Conservation (phyloP, 1,284 basidiomycete species). For the Limonomyces culmigenus region DNA sequence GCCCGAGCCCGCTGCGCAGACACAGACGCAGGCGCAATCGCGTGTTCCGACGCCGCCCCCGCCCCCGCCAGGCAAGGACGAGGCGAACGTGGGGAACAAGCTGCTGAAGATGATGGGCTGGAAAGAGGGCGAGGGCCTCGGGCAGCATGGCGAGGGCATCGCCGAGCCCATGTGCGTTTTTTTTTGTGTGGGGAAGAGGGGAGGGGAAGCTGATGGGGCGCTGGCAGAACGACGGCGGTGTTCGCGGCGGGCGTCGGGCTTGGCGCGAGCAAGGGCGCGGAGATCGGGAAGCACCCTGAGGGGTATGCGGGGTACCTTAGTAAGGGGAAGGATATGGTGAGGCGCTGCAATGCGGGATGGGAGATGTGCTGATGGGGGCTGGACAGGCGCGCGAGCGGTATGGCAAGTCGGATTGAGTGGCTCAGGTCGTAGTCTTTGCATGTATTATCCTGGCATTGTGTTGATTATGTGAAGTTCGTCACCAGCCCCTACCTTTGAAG, state of each 20-base stretch:
- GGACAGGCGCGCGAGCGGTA: constrained; percentile 11
- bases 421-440: no score
- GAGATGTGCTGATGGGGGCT: no score
- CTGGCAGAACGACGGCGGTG: constrained; percentile 36
- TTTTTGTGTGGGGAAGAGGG: constrained; percentile 1
- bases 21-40: constrained; percentile 24
- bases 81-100: constrained; percentile 77
- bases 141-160: constrained; percentile 62
- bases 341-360: no score
- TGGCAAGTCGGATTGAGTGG: not conserved
- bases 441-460: no score
- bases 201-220: not conserved
- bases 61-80: constrained; percentile 56
- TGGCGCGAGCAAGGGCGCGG: constrained; percentile 76
- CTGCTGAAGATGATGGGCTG: constrained; percentile 92
- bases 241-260: constrained; percentile 78
- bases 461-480: no score
- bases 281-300: constrained; percentile 60
- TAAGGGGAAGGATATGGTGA: constrained; percentile 48
- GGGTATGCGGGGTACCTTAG: constrained; percentile 57
- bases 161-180: constrained; percentile 66
- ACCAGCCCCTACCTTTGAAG: no score
- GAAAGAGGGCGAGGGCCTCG: constrained; percentile 79
- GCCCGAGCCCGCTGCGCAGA: constrained; percentile 28
- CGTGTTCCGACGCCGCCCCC: constrained; percentile 43